phyloP scores from a whole-genome alignment of 768 basidiomycete genomes.

The Hirschioporus abietinus region DNA sequence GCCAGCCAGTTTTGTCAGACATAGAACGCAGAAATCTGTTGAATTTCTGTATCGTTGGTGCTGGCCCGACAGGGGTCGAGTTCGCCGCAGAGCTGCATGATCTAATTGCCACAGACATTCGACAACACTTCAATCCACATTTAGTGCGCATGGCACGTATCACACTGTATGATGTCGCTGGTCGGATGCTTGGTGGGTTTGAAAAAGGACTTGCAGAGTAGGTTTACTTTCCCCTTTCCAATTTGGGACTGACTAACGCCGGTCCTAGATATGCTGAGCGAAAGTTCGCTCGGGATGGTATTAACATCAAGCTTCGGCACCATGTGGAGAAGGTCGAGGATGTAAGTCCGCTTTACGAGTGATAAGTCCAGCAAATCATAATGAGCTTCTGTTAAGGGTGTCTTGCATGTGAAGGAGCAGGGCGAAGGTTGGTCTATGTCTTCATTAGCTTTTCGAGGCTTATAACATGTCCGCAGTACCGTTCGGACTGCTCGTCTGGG shows the following conservation, averaged over 20 bases:
- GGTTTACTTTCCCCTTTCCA: constrained; percentile 14
- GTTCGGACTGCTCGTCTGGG: constrained; percentile 84
- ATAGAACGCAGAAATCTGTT: constrained; percentile 69
- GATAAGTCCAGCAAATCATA: neutral
- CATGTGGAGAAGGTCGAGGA: constrained; percentile 67
- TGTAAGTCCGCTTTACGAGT: constrained; percentile 26
- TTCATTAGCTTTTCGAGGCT: constrained; percentile 6
- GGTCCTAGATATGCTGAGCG: constrained; percentile 57
- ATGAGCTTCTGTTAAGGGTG: constrained; percentile 39
- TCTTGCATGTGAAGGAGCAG: constrained; percentile 63
- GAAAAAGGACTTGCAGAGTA: constrained; percentile 62
- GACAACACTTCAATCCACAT: constrained; percentile 47
- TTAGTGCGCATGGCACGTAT: constrained; percentile 64
- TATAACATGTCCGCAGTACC: constrained; percentile 42
- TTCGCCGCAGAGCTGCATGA: constrained; percentile 83
- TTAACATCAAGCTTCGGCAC: constrained; percentile 64
- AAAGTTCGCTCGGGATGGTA: constrained; percentile 70
- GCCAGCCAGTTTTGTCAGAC: constrained; percentile 73
- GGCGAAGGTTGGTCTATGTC: constrained; percentile 49
- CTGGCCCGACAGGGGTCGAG: constrained; percentile 76
- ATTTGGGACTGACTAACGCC: constrained; percentile 5
- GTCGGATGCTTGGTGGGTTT: constrained; percentile 69
- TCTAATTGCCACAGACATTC: constrained; percentile 62
- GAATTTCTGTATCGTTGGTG: constrained; percentile 86
- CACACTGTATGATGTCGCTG: constrained; percentile 78